Conservation (phyloP, 192 early-diverging fungal genomes). For the Cladochytrium replicatum region DNA sequence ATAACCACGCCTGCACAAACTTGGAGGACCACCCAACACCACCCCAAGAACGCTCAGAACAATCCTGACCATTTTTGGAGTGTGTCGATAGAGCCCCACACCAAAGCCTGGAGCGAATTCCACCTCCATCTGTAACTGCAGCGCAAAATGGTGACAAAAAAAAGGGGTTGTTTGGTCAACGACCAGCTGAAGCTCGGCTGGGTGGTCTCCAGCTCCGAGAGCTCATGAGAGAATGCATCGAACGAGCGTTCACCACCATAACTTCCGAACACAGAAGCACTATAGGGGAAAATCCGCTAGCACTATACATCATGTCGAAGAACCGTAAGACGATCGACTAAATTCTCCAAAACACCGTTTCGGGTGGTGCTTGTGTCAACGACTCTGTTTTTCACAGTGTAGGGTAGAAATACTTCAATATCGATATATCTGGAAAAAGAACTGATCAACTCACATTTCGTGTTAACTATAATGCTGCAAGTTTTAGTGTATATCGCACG, state of each 20-base stretch:
- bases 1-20: too few relatives aligned
- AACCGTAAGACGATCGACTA: conserved; percentile 36
- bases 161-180: too few relatives aligned
- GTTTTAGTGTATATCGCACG: conserved; percentile 45
- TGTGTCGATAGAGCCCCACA: too few relatives aligned
- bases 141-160: too few relatives aligned
- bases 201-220: too few relatives aligned
- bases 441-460: conserved; percentile 75
- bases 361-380: conserved; percentile 71
- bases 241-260: conserved; percentile 76
- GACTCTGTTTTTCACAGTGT: conserved; percentile 56
- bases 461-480: conserved; percentile 61
- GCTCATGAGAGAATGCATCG: conserved; percentile 68
- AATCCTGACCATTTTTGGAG: too few relatives aligned
- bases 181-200: too few relatives aligned
- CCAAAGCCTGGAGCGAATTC: too few relatives aligned
- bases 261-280: conserved; percentile 71
- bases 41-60: too few relatives aligned
- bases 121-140: too few relatives aligned
- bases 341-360: conserved; percentile 57
- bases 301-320: conserved; percentile 66
- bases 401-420: conserved; percentile 73
- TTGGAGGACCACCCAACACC: too few relatives aligned
- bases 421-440: conserved; percentile 57
- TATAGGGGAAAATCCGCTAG: conserved; percentile 84